Evolutionary conservation across 2,329 filamentous ascomycete species (phyloP), one percentile per base, ranked within the genome.

Genomic region (Botrytis deweyae): DNA sequence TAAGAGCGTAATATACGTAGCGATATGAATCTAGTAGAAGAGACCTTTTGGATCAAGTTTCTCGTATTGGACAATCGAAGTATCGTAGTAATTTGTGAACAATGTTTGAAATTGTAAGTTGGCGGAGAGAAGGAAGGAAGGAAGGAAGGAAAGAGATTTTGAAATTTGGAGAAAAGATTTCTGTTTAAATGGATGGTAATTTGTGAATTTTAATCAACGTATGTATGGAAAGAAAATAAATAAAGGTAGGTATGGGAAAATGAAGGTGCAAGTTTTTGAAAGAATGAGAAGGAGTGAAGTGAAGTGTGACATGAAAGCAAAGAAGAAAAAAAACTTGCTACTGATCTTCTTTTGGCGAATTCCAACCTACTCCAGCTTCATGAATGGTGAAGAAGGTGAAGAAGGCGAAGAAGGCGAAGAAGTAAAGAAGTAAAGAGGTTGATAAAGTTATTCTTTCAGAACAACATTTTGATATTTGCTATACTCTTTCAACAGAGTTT

Each of bases 261-360:
- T 25, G 42, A 64, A 64, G 62, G 62, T 64, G 38, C 25, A 64
- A 38, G 25, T 67, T 14, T 14, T 52, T 52, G 64, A 67, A 52
- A n/a, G 46, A 67, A 55, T 12, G 44, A 66, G 64, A 64, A 64
- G 38, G 38, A 42, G 63, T 33, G 62, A 64, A 38, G 14, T 22
- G 61, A 40, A 40, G 36, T 33, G 40, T 36, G 55, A 70, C 33
- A 70, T 70, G 29, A 46, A 44, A 70, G 68, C 22, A 62, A 46
- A 38, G 36, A 52, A 25, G 20, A 63, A 61, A 61, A 71, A 63
- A 63, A 64, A 16, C 25, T 29, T 63, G 58, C 40, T 70, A 36
- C 42, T 36, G 40, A 58, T 58, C 20, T 62, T 29, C 42, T 44
- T 44, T 63, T 62, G 68, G 58, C 58, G 58, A 61, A 62, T 62